These are phyloP conservation scores for Pseudocercospora fuligena DNA, from an alignment of 2,329 filamentous ascomycete species.

Conservation along the genomic window DNA sequence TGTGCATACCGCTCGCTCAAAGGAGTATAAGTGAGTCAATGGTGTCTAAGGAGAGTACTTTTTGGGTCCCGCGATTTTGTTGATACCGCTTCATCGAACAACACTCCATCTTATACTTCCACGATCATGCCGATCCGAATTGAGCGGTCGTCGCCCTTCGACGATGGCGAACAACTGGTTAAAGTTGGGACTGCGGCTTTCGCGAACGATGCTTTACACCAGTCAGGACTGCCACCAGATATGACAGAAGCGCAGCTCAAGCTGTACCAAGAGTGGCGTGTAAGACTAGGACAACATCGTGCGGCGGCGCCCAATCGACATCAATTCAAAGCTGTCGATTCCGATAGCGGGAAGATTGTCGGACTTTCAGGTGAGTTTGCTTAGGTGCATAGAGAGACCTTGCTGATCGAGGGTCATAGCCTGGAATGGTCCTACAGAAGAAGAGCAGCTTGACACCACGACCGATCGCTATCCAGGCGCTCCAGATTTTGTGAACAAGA, in stretches of 20 bases:
- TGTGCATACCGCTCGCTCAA: not conserved
- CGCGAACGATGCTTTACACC: slow-evolving; percentile 4
- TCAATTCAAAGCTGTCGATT: slow-evolving; percentile 7
- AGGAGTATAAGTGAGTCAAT: not conserved
- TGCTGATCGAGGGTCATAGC: not conserved
- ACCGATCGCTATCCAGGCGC: slow-evolving; percentile 3
- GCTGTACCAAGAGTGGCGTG: slow-evolving; percentile 9
- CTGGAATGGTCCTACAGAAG: slow-evolving; percentile 13
- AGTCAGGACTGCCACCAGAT: not conserved
- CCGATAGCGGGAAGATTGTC: slow-evolving; percentile 4
- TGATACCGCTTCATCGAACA: not conserved
- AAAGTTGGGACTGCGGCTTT: not conserved
- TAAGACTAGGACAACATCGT: not conserved
- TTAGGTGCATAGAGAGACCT: not conserved
- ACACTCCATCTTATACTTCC: not conserved
- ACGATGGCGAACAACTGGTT: not conserved
- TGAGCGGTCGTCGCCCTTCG: not conserved
- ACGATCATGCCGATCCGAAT: not conserved
- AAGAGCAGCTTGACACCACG: not conserved
- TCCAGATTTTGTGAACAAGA: slow-evolving; percentile 13
- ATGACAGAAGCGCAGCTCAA: slow-evolving; percentile 7
- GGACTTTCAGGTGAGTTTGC: not conserved
- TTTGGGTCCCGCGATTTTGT: not conserved
- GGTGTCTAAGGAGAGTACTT: not conserved
- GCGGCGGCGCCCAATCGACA: not conserved